A percentile compares a stretch with the other conserved stretches of the same genome.
These are phyloP conservation scores for Selaginella tamariscina DNA, from an alignment of 75 land plant species.

Conservation along the genomic window DNA sequence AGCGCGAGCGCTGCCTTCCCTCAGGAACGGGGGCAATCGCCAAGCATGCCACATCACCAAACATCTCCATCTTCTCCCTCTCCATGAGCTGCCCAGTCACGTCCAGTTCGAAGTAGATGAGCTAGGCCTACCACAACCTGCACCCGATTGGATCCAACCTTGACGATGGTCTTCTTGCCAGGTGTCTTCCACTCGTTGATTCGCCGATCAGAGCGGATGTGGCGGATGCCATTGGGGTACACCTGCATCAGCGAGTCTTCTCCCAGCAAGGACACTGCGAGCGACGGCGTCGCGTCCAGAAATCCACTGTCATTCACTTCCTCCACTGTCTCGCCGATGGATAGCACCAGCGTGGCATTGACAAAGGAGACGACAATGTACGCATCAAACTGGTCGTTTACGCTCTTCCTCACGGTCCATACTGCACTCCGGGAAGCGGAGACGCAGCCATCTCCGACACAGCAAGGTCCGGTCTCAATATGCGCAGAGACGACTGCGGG, in stretches of 20 bases:
- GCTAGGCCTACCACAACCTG: slow-evolving; percentile 95
- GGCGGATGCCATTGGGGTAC: slow-evolving; percentile 94
- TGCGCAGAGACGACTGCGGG: slow-evolving; percentile 71
- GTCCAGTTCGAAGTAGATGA: slow-evolving; percentile 94
- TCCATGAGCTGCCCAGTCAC: slow-evolving; percentile 90
- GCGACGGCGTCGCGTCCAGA: slow-evolving; percentile 88
- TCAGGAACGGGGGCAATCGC: slow-evolving; percentile 99
- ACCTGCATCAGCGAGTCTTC: slow-evolving; percentile 99
- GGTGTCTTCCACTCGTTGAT: slow-evolving; percentile 99
- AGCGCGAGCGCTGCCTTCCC: slow-evolving; percentile 90
- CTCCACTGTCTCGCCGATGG: slow-evolving; percentile 97
- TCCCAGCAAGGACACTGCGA: slow-evolving; percentile 85
- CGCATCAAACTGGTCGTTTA: slow-evolving; percentile 92
- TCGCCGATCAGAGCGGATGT: slow-evolving; percentile 94
- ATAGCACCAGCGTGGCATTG: slow-evolving; percentile 89
- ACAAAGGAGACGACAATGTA: slow-evolving; percentile 96
- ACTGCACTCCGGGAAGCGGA: slow-evolving; percentile 93
- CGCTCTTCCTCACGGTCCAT: slow-evolving; percentile 96
- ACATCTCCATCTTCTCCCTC: slow-evolving; percentile 87
- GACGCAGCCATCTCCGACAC: slow-evolving; percentile 97
- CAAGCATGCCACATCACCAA: slow-evolving; percentile 92
- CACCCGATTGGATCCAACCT: slow-evolving; percentile 89
- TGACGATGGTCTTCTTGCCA: slow-evolving; percentile 86
- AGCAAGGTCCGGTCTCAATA: slow-evolving; percentile 84
- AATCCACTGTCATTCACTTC: slow-evolving; percentile 99